Conservation (phyloP, 352 stramenopile species). For the Globisporangium mamillatum region DNA sequence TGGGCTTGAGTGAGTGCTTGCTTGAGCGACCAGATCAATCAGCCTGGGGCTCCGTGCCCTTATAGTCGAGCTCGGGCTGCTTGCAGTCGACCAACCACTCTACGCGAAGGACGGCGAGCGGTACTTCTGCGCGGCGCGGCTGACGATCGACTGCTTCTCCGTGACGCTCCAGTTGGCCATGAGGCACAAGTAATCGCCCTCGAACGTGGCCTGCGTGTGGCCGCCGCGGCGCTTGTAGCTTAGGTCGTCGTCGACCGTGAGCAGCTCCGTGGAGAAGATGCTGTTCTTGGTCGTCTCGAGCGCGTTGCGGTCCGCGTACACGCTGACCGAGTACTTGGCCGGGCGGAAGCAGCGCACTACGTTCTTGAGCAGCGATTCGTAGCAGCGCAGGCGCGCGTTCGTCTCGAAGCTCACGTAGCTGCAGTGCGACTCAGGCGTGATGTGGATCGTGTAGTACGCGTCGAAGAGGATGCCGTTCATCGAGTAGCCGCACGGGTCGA, state of each 20-base stretch:
- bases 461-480: slow-evolving; percentile 99
- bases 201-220: slow-evolving; percentile 82
- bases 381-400: slow-evolving; percentile 87
- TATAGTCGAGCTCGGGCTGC: background rate
- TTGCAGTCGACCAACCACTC: background rate
- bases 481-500: slow-evolving; percentile 98
- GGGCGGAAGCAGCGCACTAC: slow-evolving; percentile 98
- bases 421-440: slow-evolving; percentile 96
- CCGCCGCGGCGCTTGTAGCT: slow-evolving; percentile 81
- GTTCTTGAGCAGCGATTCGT: slow-evolving; percentile 94
- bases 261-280: slow-evolving; percentile 71
- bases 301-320: slow-evolving; percentile 92
- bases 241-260: slow-evolving; percentile 72
- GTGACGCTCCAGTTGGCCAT: slow-evolving; percentile 78
- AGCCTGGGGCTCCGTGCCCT: background rate
- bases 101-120: slow-evolving; percentile 79
- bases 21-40: background rate
- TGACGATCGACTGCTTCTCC: slow-evolving; percentile 29
- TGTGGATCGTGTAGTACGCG: slow-evolving; percentile 99
- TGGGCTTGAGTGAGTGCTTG: background rate
- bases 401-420: slow-evolving; percentile 99
- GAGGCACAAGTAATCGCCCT: slow-evolving; percentile 81
- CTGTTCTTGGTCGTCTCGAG: slow-evolving; percentile 64
- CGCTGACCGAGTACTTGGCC: slow-evolving; percentile 96
- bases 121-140: slow-evolving; percentile 57